These are phyloP conservation scores for Cicer bijugum DNA, from an alignment of 306 rosid genomes.

Conservation along the genomic window DNA sequence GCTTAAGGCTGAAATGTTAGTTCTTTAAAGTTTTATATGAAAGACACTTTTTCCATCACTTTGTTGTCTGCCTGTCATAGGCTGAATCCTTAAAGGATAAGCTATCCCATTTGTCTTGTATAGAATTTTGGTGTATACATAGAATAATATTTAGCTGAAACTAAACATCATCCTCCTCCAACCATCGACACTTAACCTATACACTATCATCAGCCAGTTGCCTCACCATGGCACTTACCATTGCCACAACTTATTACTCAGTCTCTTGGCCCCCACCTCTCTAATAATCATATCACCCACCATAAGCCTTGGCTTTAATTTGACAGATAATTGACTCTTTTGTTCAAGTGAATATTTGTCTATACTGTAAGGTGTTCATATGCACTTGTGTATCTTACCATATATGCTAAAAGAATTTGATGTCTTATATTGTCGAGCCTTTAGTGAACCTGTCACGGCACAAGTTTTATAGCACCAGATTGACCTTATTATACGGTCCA, in stretches of 20 bases:
- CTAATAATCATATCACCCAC: background rate
- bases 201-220: conserved; percentile 3
- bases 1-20: background rate
- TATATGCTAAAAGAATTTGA: background rate
- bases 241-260: background rate
- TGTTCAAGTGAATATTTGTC: conserved; percentile 5
- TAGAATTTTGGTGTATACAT: background rate
- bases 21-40: background rate
- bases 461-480: background rate
- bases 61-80: background rate
- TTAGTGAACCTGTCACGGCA: background rate
- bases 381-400: background rate
- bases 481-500: background rate
- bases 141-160: conserved; percentile 4
- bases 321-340: conserved; percentile 1
- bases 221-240: conserved; percentile 2
- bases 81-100: background rate
- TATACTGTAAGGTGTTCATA: background rate
- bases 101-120: conserved; percentile 3
- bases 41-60: conserved; percentile 1
- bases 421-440: background rate
- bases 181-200: background rate
- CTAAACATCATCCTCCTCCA: background rate
- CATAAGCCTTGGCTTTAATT: conserved; percentile 10
- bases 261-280: background rate